Evolutionary conservation across 108 stramenopile genomes (phyloP).

Genomic region (Discostella stelligeroides): DNA sequence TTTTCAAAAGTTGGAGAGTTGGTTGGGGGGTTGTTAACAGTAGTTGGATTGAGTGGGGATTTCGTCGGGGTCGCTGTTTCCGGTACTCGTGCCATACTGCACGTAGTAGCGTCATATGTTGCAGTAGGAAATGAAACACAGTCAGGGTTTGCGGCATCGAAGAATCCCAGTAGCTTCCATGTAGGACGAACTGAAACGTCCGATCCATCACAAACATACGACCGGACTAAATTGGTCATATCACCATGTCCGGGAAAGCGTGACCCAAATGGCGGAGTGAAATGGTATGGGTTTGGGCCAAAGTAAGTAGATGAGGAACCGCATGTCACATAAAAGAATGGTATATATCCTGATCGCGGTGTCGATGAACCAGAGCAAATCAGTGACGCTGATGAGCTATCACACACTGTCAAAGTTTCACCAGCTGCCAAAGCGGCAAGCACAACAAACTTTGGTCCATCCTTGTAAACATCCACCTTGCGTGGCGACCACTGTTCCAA

Average conservation of each 20-base stretch:
- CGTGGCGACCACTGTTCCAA: slow-evolving; percentile 16
- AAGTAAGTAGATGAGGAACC: slow-evolving; percentile 18
- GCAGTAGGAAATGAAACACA: slow-evolving; percentile 2
- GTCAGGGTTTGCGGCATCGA: not conserved
- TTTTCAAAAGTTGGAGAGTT: too few relatives aligned
- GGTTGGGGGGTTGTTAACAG: too few relatives aligned
- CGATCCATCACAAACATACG: slow-evolving; percentile 31
- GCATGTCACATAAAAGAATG: slow-evolving; percentile 33
- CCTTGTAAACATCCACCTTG: slow-evolving; percentile 20
- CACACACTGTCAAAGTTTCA: slow-evolving; percentile 11
- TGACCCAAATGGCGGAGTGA: slow-evolving; percentile 22
- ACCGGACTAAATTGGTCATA: slow-evolving; percentile 14
- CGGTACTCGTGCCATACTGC: slow-evolving; percentile 12
- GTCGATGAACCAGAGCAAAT: slow-evolving; percentile 23
- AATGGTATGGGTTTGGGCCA: slow-evolving; percentile 35
- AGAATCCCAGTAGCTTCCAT: slow-evolving; percentile 36
- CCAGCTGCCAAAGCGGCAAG: slow-evolving; percentile 13
- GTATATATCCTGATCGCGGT: slow-evolving; percentile 4
- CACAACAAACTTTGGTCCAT: slow-evolving; percentile 19
- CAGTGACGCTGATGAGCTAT: not conserved
- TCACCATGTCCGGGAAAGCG: slow-evolving; percentile 17
- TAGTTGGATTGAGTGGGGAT: too few relatives aligned
- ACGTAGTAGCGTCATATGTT: slow-evolving; percentile 18
- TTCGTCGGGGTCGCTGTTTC: not conserved
- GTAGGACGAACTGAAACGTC: slow-evolving; percentile 16